Conservation (phyloP, 495 filamentous ascomycete species). For the Tuber melanosporum region DNA sequence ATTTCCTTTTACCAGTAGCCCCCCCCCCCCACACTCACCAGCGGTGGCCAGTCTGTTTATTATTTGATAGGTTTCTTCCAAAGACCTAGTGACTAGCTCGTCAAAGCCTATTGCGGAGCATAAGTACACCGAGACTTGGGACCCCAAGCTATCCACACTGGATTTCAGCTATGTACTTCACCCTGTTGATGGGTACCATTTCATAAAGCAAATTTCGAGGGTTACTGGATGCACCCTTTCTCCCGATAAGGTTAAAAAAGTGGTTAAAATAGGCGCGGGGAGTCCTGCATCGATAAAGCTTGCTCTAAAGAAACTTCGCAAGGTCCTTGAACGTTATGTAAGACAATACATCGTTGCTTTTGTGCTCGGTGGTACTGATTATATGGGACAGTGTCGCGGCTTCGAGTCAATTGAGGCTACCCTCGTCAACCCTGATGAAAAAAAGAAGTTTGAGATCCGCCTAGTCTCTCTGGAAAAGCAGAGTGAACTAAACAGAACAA, state of each 20-base stretch:
- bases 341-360: not conserved
- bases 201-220: slow-evolving; percentile 26
- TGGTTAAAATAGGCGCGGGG: slow-evolving; percentile 31
- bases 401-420: slow-evolving; percentile 28
- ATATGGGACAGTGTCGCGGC: slow-evolving; percentile 21
- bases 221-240: slow-evolving; percentile 31
- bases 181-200: slow-evolving; percentile 23
- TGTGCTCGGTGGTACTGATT: not conserved
- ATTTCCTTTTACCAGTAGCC: not conserved
- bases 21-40: not conserved
- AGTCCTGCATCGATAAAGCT: slow-evolving; percentile 20
- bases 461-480: slow-evolving; percentile 30
- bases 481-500: slow-evolving; percentile 25
- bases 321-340: slow-evolving; percentile 38
- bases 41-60: slow-evolving; percentile 5
- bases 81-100: slow-evolving; percentile 13
- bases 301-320: slow-evolving; percentile 29
- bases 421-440: slow-evolving; percentile 30
- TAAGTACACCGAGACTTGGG: slow-evolving; percentile 24
- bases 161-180: slow-evolving; percentile 35
- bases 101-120: slow-evolving; percentile 21
- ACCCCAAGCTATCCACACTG: slow-evolving; percentile 20
- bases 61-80: slow-evolving; percentile 21
- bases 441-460: slow-evolving; percentile 36
- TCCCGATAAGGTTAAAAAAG: slow-evolving; percentile 27